These are phyloP conservation scores for Chytriomyces confervae DNA, from an alignment of 192 early-diverging fungal genomes.

Conservation along the genomic window DNA sequence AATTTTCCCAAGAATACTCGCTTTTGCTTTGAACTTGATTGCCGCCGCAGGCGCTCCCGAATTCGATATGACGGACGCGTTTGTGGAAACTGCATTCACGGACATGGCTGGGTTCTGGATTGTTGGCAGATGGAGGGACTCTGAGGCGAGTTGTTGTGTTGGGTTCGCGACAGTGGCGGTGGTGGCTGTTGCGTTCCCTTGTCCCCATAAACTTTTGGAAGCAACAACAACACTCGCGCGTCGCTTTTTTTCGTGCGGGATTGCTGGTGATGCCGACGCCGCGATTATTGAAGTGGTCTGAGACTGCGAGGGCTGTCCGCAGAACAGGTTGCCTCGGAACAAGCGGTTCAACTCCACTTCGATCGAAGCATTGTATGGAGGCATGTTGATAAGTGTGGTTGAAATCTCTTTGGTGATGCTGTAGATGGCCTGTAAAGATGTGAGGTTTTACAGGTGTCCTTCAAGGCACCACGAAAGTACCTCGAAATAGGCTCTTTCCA, in stretches of 20 bases:
- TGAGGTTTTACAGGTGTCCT: neutral
- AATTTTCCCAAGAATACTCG: slow-evolving; percentile 1
- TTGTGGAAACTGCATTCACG: neutral
- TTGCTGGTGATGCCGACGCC: slow-evolving; percentile 7
- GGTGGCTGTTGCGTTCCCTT: slow-evolving; percentile 19
- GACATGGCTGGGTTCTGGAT: neutral
- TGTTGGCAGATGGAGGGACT: too few relatives aligned
- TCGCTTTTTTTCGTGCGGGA: neutral
- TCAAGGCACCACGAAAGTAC: slow-evolving; percentile 24
- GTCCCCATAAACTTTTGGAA: slow-evolving; percentile 27
- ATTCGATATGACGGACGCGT: neutral
- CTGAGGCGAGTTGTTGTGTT: neutral
- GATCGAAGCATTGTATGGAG: slow-evolving; percentile 35
- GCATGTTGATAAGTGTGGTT: slow-evolving; percentile 27
- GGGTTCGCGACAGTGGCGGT: neutral
- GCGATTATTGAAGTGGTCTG: slow-evolving; percentile 12
- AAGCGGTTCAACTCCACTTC: slow-evolving; percentile 52
- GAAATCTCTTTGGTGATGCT: slow-evolving; percentile 48
- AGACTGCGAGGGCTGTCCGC: slow-evolving; percentile 2
- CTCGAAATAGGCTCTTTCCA: slow-evolving; percentile 57
- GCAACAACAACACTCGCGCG: neutral
- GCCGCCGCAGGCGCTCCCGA: neutral
- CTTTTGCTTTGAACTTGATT: slow-evolving; percentile 16
- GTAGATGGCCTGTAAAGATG: slow-evolving; percentile 47
- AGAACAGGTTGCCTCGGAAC: slow-evolving; percentile 54